phyloP scores from a whole-genome alignment of 2,329 filamentous ascomycete genomes.

The Aspergillus puulaauensis region DNA sequence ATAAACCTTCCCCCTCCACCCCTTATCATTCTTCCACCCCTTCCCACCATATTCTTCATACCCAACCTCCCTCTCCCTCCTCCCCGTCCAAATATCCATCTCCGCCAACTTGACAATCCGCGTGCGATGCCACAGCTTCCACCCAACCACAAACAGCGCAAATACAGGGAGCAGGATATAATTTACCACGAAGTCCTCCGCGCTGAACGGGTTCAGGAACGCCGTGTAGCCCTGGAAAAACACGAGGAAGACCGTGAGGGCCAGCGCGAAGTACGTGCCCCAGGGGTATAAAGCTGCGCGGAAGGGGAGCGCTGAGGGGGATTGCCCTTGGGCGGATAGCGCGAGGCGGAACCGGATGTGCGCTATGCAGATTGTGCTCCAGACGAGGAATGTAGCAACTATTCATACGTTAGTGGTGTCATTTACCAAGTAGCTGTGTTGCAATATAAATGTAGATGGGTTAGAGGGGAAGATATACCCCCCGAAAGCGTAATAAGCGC shows the following conservation, averaged over 20 bases:
- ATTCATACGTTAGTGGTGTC: too few relatives aligned
- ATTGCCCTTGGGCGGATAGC: constrained; percentile 37
- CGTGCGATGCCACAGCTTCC: constrained; percentile 47
- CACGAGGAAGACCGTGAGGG: constrained; percentile 50
- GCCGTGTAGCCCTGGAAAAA: constrained; percentile 56
- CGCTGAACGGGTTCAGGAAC: constrained; percentile 50
- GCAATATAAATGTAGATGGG: too few relatives aligned
- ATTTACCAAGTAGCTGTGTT: too few relatives aligned
- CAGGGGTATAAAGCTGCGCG: constrained; percentile 52
- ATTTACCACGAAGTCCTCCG: constrained; percentile 53
- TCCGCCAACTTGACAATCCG: constrained; percentile 36
- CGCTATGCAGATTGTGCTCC: constrained; percentile 41
- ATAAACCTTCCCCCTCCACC: constrained; percentile 3
- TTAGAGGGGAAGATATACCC: constrained; percentile 24
- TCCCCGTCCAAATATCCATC: constrained; percentile 42
- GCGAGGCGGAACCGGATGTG: constrained; percentile 45
- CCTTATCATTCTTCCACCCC: constrained; percentile 2
- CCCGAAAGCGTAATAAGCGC: constrained; percentile 36
- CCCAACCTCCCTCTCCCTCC: constrained; percentile 21
- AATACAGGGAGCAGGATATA: constrained; percentile 57
- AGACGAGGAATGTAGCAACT: constrained; percentile 39
- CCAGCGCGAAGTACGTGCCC: constrained; percentile 49
- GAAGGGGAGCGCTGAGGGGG: constrained; percentile 47
- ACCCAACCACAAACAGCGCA: constrained; percentile 45
- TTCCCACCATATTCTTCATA: constrained; percentile 9